Evolutionary conservation across 2,329 filamentous ascomycete species (phyloP).

Genomic region (Claviceps sorghi): DNA sequence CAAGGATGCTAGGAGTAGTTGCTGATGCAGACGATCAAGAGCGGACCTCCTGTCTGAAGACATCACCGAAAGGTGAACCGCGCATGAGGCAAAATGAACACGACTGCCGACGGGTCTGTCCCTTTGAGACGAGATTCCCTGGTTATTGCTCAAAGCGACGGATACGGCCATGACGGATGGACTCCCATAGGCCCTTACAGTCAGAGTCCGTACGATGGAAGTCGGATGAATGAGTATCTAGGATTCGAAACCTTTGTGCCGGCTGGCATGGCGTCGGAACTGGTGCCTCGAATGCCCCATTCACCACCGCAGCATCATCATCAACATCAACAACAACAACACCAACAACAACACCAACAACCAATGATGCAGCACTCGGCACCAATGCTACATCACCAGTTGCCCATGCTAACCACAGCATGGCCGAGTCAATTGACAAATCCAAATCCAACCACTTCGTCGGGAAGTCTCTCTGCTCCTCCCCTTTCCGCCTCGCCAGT

Average conservation of each 20-base stretch:
- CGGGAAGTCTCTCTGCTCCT: slow-evolving; percentile 41
- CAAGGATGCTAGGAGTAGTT: not conserved
- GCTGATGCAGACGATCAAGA: not conserved
- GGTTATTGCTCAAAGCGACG: slow-evolving; percentile 17
- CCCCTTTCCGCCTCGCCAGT: slow-evolving; percentile 44
- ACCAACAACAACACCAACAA: slow-evolving; percentile 12
- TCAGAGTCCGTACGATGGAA: slow-evolving; percentile 37
- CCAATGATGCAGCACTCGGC: slow-evolving; percentile 19
- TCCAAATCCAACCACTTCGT: slow-evolving; percentile 44
- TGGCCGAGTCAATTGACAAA: slow-evolving; percentile 78
- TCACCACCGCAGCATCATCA: slow-evolving; percentile 22
- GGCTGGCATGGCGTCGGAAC: slow-evolving; percentile 36
- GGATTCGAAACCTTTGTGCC: slow-evolving; percentile 41
- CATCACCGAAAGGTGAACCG: not conserved
- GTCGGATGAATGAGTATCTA: slow-evolving; percentile 51
- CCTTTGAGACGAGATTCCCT: slow-evolving; percentile 17
- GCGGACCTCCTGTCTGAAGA: not conserved
- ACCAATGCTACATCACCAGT: slow-evolving; percentile 40
- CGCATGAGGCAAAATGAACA: slow-evolving; percentile 18
- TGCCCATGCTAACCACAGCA: slow-evolving; percentile 55
- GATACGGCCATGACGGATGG: slow-evolving; percentile 34
- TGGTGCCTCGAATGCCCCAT: slow-evolving; percentile 38
- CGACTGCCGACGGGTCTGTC: slow-evolving; percentile 16
- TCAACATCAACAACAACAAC: slow-evolving; percentile 1
- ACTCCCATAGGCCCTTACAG: slow-evolving; percentile 46